These are phyloP conservation scores for Funneliformis geosporum DNA, from an alignment of 192 early-diverging fungal genomes.

Conservation along the genomic window DNA sequence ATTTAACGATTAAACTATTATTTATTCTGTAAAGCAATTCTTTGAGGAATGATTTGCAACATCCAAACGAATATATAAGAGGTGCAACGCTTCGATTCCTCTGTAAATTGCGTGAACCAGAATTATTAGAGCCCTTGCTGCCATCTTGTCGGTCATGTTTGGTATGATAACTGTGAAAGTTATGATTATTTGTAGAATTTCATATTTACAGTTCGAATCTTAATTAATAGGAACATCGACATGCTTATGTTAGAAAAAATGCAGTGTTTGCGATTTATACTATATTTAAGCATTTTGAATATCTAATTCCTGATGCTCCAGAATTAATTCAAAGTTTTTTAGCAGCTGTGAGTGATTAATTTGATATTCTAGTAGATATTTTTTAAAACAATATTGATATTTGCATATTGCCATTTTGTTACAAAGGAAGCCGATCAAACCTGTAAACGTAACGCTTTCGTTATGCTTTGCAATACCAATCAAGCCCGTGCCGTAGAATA, in stretches of 20 bases:
- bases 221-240: slow-evolving; percentile 77
- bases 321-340: slow-evolving; percentile 81
- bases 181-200: neutral
- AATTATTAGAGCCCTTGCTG: slow-evolving; percentile 92
- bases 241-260: slow-evolving; percentile 98
- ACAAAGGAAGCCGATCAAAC: slow-evolving; percentile 88
- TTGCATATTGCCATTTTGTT: slow-evolving; percentile 1
- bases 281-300: slow-evolving; percentile 87
- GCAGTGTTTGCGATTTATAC: slow-evolving; percentile 91
- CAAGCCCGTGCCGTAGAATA: slow-evolving; percentile 83
- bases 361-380: neutral
- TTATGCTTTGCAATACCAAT: slow-evolving; percentile 83
- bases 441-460: slow-evolving; percentile 90
- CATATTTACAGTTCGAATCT: slow-evolving; percentile 11
- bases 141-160: slow-evolving; percentile 87
- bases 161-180: slow-evolving; percentile 40
- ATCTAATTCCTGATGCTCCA: slow-evolving; percentile 93
- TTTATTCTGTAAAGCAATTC: slow-evolving; percentile 68
- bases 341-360: slow-evolving; percentile 44
- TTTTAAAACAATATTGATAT: neutral
- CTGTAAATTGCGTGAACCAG: slow-evolving; percentile 93
- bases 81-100: slow-evolving; percentile 92
- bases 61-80: slow-evolving; percentile 98
- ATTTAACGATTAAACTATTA: neutral
- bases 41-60: slow-evolving; percentile 92